Conservation (phyloP, 805 yeast genomes). For the Wickerhamiella alocasiicola region DNA sequence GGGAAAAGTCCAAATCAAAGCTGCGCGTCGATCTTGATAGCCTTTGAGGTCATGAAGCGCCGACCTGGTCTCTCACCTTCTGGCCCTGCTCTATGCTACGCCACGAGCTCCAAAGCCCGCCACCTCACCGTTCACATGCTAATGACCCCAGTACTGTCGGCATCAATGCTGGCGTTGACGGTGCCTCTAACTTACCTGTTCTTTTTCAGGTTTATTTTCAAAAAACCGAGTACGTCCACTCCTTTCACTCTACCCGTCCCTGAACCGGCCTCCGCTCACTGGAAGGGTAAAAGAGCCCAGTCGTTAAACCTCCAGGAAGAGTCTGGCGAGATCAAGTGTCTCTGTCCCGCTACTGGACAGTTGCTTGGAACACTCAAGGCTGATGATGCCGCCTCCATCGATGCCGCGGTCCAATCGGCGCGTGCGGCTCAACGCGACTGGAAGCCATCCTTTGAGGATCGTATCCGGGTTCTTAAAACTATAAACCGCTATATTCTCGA, state of each 20-base stretch:
- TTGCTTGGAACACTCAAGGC: slow-evolving; percentile 61
- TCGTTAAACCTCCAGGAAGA: slow-evolving; percentile 50
- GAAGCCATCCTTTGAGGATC: slow-evolving; percentile 41
- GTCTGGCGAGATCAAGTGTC: slow-evolving; percentile 60
- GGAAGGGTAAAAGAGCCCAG: slow-evolving; percentile 77
- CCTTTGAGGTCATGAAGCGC: too few relatives aligned
- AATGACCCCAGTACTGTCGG: slow-evolving; percentile 11
- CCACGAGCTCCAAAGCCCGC: too few relatives aligned
- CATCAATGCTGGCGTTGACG: slow-evolving; percentile 10
- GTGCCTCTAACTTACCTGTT: slow-evolving; percentile 13
- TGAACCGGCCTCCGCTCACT: slow-evolving; percentile 70
- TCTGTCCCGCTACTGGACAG: slow-evolving; percentile 96
- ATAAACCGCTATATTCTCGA: slow-evolving; percentile 58
- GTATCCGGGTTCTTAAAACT: slow-evolving; percentile 61
- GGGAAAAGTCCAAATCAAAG: too few relatives aligned
- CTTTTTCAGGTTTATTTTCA: slow-evolving; percentile 10
- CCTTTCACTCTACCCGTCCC: slow-evolving; percentile 41
- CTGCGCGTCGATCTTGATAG: too few relatives aligned
- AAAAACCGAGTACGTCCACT: slow-evolving; percentile 12
- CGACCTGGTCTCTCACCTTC: too few relatives aligned
- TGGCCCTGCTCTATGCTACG: too few relatives aligned
- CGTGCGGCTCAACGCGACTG: slow-evolving; percentile 42
- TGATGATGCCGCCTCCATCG: slow-evolving; percentile 58
- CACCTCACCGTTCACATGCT: slow-evolving; percentile 8
- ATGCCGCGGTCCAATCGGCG: slow-evolving; percentile 44